phyloP scores from a whole-genome alignment of 768 basidiomycete genomes.

The Leccinellum rugosiceps region DNA sequence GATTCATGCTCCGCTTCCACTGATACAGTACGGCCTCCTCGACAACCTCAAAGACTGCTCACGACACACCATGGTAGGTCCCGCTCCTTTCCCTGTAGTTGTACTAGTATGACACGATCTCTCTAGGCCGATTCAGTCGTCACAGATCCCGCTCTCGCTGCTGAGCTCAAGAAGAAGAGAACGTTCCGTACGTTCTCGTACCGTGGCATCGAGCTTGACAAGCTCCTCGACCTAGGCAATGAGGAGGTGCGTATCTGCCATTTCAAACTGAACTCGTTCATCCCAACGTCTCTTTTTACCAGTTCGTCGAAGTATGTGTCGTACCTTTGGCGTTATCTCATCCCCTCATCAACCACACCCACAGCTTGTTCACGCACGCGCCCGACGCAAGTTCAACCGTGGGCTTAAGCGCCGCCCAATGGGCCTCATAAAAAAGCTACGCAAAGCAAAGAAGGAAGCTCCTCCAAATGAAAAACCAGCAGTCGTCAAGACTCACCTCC shows the following conservation, averaged over 20 bases:
- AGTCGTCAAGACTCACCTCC: conserved; percentile 98
- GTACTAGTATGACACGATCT: not conserved
- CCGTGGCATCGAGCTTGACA: conserved; percentile 97
- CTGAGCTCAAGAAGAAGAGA: conserved; percentile 97
- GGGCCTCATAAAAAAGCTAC: conserved; percentile 99
- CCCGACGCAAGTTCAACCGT: conserved; percentile 97
- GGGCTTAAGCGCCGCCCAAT: conserved; percentile 98
- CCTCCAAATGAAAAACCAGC: conserved; percentile 98
- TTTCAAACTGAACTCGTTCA: not conserved
- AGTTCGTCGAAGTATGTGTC: conserved; percentile 77
- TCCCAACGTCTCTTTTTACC: conserved; percentile 1
- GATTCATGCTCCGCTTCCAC: conserved; percentile 26
- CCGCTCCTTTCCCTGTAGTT: not conserved
- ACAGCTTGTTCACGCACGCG: conserved; percentile 97
- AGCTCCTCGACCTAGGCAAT: conserved; percentile 93
- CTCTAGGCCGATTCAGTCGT: conserved; percentile 73
- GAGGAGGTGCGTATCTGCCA: conserved; percentile 68
- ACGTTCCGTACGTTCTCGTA: conserved; percentile 99
- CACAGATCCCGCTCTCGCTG: conserved; percentile 91
- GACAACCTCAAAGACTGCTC: conserved; percentile 23
- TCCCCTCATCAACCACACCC: not conserved
- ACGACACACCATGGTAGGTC: conserved; percentile 35
- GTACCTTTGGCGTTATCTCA: conserved; percentile 6
- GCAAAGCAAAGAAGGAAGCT: conserved; percentile 99
- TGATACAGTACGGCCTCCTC: conserved; percentile 11